Evolutionary conservation across 2,329 filamentous ascomycete species (phyloP), one percentile per base, ranked within the genome.

Genomic region (Scytalidium sp.): DNA sequence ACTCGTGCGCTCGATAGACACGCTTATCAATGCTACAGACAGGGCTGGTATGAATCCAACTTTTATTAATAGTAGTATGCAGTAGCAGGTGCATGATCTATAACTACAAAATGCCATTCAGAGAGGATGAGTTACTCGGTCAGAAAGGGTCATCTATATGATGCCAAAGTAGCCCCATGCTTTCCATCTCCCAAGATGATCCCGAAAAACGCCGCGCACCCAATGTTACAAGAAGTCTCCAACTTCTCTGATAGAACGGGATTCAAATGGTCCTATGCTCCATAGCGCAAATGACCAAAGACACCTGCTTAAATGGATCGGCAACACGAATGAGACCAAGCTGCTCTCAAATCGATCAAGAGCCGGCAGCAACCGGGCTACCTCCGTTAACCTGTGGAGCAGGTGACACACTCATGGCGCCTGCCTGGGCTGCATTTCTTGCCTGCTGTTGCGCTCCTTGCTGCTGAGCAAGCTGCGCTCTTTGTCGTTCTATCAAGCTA

Each of bases 401-500:
- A 17, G 60, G 53, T 36, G 60, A 57, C 19, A 52, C 57, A 36
- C 43, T 45, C 46, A 61, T 51, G 21, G 59, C 50, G 46, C 55
- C 47, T 19, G 60, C 45, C 48, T 63, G 63, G 11, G 61, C 58
- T 20, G 56, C 57, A 49, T 50, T 59, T 51, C 62, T 58, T 41
- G 63, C 63, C 42, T 61, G 56, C 42, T 63, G 56, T 39, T 65
- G 63, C 13, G 55, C 32, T 25, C 46, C 49, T 50, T 64, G 64
- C 45, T 68, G 66, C 45, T 60, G 57, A 17, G 64, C 64, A n/a
- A 68, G 46, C 43, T 67, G 63, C 43, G 62, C 65, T 23, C 64
- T 58, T 49, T 68, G 65, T 22, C 64, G 60, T 27, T 69, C 67
- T 55, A 69, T 61, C 56, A 70, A 63, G 40, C 53, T 58, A 20